Percentiles rank a stretch among this genome's conserved stretches.
These are phyloP conservation scores for Pelargonium citronellum DNA, from an alignment of 441 rosid genomes.

Conservation along the genomic window DNA sequence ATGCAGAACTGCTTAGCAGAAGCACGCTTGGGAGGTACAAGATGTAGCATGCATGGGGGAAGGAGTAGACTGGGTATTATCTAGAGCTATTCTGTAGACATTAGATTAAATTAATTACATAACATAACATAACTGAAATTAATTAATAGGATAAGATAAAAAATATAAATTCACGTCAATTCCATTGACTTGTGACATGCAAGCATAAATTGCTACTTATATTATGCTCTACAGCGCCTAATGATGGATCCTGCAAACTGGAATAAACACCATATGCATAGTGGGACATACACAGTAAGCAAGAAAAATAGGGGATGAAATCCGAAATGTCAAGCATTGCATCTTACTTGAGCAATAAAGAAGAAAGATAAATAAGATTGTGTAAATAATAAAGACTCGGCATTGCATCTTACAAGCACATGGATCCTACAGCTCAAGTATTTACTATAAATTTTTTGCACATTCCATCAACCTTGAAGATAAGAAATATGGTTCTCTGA, in stretches of 20 bases:
- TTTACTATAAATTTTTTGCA: background rate
- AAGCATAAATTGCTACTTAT: background rate
- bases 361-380: background rate
- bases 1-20: background rate
- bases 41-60: background rate
- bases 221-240: background rate
- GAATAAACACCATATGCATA: background rate
- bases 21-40: background rate
- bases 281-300: background rate
- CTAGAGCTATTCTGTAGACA: background rate
- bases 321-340: background rate
- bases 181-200: background rate
- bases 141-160: background rate
- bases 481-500: no score
- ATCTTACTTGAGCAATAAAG: background rate
- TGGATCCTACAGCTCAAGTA: background rate
- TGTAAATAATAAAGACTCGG: background rate
- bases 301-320: background rate
- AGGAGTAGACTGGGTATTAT: background rate
- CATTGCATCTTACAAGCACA: background rate
- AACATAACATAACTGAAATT: no score
- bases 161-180: background rate
- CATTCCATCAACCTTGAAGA: background rate
- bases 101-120: no score
- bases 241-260: background rate